A percentile compares a stretch with the other conserved stretches of the same genome.
phyloP scores from a whole-genome alignment of 352 stramenopile genomes.

The Globisporangium alternatum region DNA sequence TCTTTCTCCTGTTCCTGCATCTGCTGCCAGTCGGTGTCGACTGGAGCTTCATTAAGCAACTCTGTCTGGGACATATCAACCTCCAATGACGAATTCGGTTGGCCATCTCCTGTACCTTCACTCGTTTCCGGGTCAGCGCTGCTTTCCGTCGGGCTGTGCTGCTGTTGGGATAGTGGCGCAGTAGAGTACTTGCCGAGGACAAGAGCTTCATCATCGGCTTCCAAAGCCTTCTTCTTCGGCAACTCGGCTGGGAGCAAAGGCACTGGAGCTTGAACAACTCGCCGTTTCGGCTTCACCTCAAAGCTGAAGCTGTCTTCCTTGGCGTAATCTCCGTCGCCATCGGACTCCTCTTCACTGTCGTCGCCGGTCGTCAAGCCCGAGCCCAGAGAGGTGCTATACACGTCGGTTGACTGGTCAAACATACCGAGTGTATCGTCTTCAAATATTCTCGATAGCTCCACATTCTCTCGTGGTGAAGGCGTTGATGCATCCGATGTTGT shows the following conservation, averaged over 20 bases:
- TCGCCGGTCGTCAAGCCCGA: slow-evolving; percentile 7
- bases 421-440: slow-evolving; percentile 6
- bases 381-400: slow-evolving; percentile 1
- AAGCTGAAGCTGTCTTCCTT: slow-evolving; percentile 44
- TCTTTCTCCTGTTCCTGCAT: slow-evolving; percentile 76
- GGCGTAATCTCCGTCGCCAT: slow-evolving; percentile 14
- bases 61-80: not conserved
- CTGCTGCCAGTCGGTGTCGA: slow-evolving; percentile 63
- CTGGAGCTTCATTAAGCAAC: slow-evolving; percentile 23
- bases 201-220: slow-evolving; percentile 9
- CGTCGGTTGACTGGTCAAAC: slow-evolving; percentile 12
- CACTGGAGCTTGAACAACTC: not conserved
- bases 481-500: not conserved
- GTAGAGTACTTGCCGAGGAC: slow-evolving; percentile 12
- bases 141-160: not conserved
- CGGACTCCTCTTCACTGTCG: slow-evolving; percentile 12
- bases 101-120: not conserved
- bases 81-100: not conserved
- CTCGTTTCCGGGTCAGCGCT: not conserved
- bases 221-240: not conserved
- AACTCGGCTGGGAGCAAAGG: not conserved
- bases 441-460: not conserved
- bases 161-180: not conserved
- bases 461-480: not conserved
- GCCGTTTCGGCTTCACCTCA: slow-evolving; percentile 43